Conservation (phyloP, 1,284 basidiomycete genomes). For the Wolfiporia cocos region DNA sequence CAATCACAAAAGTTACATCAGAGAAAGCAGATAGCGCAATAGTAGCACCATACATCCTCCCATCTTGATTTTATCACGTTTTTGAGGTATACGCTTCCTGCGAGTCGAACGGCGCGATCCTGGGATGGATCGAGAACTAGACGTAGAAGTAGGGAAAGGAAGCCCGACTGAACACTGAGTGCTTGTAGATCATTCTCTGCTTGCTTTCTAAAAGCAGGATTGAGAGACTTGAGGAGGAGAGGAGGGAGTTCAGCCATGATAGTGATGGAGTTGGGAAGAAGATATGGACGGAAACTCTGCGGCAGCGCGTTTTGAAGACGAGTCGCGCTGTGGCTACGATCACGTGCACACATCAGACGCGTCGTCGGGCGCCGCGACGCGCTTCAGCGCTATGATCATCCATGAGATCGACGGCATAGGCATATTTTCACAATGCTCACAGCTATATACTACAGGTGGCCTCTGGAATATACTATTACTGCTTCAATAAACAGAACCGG, state of each 20-base stretch:
- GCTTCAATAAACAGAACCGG: no score
- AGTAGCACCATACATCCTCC: slow-evolving; percentile 62
- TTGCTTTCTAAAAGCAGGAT: slow-evolving; percentile 67
- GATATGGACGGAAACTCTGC: no score
- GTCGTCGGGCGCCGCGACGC: no score
- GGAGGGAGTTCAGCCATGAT: slow-evolving; percentile 67
- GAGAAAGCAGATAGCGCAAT: background rate
- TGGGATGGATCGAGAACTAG: slow-evolving; percentile 68
- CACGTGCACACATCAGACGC: no score
- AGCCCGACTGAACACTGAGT: slow-evolving; percentile 71
- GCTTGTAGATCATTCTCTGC: slow-evolving; percentile 73
- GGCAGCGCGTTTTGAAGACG: no score
- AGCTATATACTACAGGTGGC: no score
- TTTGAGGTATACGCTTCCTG: slow-evolving; percentile 86
- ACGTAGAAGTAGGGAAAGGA: slow-evolving; percentile 65
- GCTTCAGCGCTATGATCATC: no score
- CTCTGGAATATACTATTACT: no score
- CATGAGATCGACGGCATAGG: no score
- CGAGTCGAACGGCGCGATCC: slow-evolving; percentile 69
- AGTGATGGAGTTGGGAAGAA: no score
- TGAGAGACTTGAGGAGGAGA: slow-evolving; percentile 69
- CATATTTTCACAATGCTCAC: no score
- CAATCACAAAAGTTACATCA: slow-evolving; percentile 6
- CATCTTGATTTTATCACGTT: slow-evolving; percentile 82
- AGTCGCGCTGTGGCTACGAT: no score